Evolutionary conservation across 108 stramenopile species (phyloP).

Genomic region (Skeletonema costatum): DNA sequence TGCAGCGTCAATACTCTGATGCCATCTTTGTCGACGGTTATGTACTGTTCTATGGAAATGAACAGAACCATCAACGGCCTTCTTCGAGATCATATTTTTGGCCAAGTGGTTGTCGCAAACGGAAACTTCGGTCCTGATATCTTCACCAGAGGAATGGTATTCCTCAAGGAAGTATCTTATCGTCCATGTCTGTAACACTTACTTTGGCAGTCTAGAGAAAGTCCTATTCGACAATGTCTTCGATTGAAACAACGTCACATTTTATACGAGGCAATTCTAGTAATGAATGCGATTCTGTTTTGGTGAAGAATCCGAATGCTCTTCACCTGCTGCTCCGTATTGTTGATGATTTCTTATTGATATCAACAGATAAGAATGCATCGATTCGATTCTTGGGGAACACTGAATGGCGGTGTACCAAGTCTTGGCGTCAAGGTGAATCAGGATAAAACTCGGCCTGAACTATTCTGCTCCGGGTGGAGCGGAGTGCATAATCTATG

Average conservation of each 20-base stretch:
- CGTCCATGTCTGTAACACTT: slow-evolving; percentile 87
- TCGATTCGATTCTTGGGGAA: slow-evolving; percentile 57
- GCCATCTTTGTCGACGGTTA: slow-evolving; percentile 56
- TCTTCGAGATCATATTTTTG: slow-evolving; percentile 70
- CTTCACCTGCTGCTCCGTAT: slow-evolving; percentile 62
- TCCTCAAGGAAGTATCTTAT: slow-evolving; percentile 86
- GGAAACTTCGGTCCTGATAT: slow-evolving; percentile 54
- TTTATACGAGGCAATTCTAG: slow-evolving; percentile 23
- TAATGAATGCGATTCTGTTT: not conserved
- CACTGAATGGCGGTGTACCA: slow-evolving; percentile 58
- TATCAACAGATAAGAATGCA: slow-evolving; percentile 48
- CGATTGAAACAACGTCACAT: slow-evolving; percentile 12
- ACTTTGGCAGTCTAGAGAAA: slow-evolving; percentile 88
- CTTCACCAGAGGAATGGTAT: slow-evolving; percentile 78
- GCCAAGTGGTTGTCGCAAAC: slow-evolving; percentile 61
- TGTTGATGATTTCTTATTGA: slow-evolving; percentile 88
- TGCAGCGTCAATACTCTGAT: slow-evolving; percentile 20
- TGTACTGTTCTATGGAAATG: slow-evolving; percentile 45
- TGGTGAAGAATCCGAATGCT: slow-evolving; percentile 14
- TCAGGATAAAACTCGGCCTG: slow-evolving; percentile 60
- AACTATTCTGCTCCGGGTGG: slow-evolving; percentile 17
- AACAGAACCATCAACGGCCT: slow-evolving; percentile 53
- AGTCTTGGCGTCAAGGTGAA: slow-evolving; percentile 78
- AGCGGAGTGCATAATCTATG: not conserved
- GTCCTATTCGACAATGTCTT: slow-evolving; percentile 59